Evolutionary conservation across 2,329 filamentous ascomycete species (phyloP).

Genomic region (Exserohilum rostratum): DNA sequence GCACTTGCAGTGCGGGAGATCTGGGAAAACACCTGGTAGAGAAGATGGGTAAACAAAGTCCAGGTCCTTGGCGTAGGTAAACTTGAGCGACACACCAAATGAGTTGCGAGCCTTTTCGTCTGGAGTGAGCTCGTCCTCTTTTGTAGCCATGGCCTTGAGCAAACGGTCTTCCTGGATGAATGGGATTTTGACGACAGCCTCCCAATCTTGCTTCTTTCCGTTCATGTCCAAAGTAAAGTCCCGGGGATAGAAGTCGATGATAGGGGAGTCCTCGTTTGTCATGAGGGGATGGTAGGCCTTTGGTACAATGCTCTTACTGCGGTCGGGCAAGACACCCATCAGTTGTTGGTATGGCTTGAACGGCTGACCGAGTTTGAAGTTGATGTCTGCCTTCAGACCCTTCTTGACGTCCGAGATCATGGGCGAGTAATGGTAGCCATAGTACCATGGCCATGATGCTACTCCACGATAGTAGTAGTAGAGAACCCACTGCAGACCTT

Average conservation of each 20-base stretch:
- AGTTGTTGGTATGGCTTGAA: constrained; percentile 95
- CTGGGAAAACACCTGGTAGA: constrained; percentile 86
- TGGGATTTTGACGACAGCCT: constrained; percentile 97
- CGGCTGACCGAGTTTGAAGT: constrained; percentile 92
- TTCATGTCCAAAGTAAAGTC: constrained; percentile 99
- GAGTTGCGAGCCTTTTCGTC: constrained; percentile 84
- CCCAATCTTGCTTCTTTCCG: constrained; percentile 99
- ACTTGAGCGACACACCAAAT: constrained; percentile 92
- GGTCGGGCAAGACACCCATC: constrained; percentile 96
- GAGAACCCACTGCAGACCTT: constrained; percentile 96
- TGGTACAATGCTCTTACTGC: constrained; percentile 96
- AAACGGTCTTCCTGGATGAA: constrained; percentile 95
- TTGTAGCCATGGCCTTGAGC: constrained; percentile 82
- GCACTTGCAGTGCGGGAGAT: constrained; percentile 84
- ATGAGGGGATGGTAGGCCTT: constrained; percentile 86
- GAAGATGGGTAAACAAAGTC: constrained; percentile 88
- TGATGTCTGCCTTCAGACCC: constrained; percentile 82
- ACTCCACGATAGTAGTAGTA: constrained; percentile 98
- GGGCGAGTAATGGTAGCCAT: constrained; percentile 93
- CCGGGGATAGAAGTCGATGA: constrained; percentile 96
- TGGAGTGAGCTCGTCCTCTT: constrained; percentile 75
- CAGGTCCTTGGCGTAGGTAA: constrained; percentile 78
- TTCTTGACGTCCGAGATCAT: constrained; percentile 96
- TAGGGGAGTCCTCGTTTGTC: constrained; percentile 87
- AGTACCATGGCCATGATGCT: constrained; percentile 98